phyloP scores from a whole-genome alignment of 2,329 filamentous ascomycete species.

The Ciborinia camelliae region DNA sequence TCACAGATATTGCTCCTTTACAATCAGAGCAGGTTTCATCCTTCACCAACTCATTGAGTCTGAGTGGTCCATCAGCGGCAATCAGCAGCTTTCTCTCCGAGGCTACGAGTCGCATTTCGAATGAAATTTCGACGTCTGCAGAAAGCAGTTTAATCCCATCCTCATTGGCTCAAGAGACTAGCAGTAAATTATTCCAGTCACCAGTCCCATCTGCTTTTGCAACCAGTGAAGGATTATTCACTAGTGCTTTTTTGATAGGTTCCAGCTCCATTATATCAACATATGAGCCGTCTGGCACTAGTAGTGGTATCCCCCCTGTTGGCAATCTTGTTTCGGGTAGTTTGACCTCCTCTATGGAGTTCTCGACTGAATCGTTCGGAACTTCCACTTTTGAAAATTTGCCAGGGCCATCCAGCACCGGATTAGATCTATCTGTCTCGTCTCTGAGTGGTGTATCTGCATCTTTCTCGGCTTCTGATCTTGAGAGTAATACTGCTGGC shows the following conservation, averaged over 20 bases:
- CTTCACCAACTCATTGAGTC: not conserved
- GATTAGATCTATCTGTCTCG: not conserved
- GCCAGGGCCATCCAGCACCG: not conserved
- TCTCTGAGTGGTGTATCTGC: not conserved
- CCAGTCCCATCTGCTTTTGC: not conserved
- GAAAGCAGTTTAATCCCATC: not conserved
- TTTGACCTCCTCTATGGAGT: not conserved
- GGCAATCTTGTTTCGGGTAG: not conserved
- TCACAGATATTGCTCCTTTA: not conserved
- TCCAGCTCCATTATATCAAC: not conserved
- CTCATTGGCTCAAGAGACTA: not conserved
- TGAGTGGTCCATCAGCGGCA: not conserved
- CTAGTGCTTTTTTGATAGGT: not conserved
- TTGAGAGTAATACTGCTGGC: not conserved
- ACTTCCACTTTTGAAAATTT: not conserved
- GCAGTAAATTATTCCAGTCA: not conserved
- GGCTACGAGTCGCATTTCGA: not conserved
- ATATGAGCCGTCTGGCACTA: not conserved
- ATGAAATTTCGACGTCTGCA: not conserved
- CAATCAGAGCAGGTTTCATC: not conserved
- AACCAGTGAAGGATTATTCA: not conserved
- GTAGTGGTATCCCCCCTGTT: not conserved
- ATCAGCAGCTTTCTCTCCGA: not conserved
- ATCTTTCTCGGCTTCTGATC: not conserved
- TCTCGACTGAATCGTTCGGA: not conserved